Conservation (phyloP, 495 filamentous ascomycete species). For the Penicillium bovifimosum region DNA sequence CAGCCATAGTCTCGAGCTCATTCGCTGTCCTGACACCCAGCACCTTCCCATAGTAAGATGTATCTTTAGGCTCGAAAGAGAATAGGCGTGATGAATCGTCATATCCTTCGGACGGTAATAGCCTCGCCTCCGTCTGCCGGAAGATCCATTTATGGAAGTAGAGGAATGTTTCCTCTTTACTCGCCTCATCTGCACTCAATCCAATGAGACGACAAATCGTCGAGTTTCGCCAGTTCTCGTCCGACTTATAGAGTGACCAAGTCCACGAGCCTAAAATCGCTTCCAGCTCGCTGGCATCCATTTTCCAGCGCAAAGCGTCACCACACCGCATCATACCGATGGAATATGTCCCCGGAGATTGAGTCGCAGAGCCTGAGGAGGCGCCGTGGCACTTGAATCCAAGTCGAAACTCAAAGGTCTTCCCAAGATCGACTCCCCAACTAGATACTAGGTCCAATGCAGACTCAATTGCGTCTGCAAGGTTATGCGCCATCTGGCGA, state of each 20-base stretch:
- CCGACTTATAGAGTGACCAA: slow-evolving; percentile 28
- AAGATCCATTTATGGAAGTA: slow-evolving; percentile 41
- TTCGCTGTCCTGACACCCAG: slow-evolving; percentile 25
- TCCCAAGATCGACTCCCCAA: slow-evolving; percentile 20
- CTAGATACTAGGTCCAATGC: slow-evolving; percentile 32
- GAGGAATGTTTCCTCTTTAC: slow-evolving; percentile 19
- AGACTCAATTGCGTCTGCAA: slow-evolving; percentile 25
- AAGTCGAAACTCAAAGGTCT: slow-evolving; percentile 20
- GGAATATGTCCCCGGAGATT: slow-evolving; percentile 10
- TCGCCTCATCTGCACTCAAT: slow-evolving; percentile 18
- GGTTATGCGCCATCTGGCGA: slow-evolving; percentile 20
- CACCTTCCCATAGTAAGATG: slow-evolving; percentile 11
- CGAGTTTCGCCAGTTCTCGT: slow-evolving; percentile 8
- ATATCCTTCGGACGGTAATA: slow-evolving; percentile 20
- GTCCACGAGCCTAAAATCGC: slow-evolving; percentile 34
- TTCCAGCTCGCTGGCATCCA: slow-evolving; percentile 26
- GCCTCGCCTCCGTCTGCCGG: slow-evolving; percentile 23
- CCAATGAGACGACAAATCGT: slow-evolving; percentile 28
- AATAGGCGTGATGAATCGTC: slow-evolving; percentile 20
- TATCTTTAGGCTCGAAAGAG: slow-evolving; percentile 11
- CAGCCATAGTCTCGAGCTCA: slow-evolving; percentile 25
- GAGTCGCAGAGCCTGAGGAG: not conserved
- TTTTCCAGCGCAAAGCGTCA: slow-evolving; percentile 26
- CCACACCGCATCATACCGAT: slow-evolving; percentile 20
- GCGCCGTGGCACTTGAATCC: slow-evolving; percentile 14